Conservation (phyloP, 805 yeast genomes). For the Debaryomyces tyrocola region DNA sequence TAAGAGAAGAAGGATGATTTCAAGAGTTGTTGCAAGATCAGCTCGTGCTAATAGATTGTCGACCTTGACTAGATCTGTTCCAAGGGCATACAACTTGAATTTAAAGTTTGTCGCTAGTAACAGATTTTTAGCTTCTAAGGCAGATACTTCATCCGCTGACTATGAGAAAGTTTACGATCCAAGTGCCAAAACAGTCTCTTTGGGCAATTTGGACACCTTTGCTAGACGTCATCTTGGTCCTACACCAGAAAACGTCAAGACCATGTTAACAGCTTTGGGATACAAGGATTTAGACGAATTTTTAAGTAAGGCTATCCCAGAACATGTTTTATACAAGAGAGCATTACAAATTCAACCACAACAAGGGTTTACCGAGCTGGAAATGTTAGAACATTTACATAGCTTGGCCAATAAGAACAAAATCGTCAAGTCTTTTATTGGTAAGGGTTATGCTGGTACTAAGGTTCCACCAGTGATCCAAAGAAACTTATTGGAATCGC, state of each 20-base stretch:
- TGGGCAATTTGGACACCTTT: conserved; percentile 69
- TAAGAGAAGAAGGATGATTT: neutral
- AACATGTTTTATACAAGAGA: conserved; percentile 68
- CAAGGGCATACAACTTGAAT: neutral
- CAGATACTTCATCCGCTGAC: conserved; percentile 56
- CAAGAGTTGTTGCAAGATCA: neutral
- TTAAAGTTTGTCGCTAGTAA: neutral
- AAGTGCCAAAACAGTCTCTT: conserved; percentile 16
- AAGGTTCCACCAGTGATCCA: conserved; percentile 87
- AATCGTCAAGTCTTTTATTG: conserved; percentile 74
- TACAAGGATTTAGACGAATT: conserved; percentile 69
- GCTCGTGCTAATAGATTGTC: conserved; percentile 2
- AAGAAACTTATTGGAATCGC: conserved; percentile 87
- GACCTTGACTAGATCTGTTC: neutral
- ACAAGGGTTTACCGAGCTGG: conserved; percentile 77
- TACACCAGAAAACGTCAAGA: conserved; percentile 55
- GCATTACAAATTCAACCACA: conserved; percentile 65
- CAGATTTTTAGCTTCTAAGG: conserved; percentile 25
- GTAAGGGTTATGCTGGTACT: conserved; percentile 94
- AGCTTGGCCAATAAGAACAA: conserved; percentile 75
- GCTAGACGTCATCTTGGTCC: conserved; percentile 92
- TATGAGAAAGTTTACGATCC: conserved; percentile 51
- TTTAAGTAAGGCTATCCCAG: conserved; percentile 72
- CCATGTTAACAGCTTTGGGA: conserved; percentile 69
- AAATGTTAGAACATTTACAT: conserved; percentile 69